Percentiles rank a stretch among this genome's conserved stretches.
Conservation (phyloP, 805 yeast species). For the Zygosaccharomyces lentus region DNA sequence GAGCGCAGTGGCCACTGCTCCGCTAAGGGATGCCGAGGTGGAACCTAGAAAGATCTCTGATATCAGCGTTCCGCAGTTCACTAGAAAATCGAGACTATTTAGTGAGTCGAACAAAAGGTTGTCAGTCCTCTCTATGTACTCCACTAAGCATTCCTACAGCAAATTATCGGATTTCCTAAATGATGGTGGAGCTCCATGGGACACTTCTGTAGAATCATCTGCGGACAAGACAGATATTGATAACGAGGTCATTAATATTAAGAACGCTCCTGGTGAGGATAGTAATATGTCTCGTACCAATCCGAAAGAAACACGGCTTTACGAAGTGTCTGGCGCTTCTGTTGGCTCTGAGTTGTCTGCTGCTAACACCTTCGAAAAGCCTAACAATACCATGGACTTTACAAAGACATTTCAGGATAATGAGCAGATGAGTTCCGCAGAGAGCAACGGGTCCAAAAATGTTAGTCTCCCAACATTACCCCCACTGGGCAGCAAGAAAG, state of each 20-base stretch:
- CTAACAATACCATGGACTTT: slow-evolving; percentile 35
- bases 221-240: slow-evolving; percentile 21
- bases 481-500: slow-evolving; percentile 23
- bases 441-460: slow-evolving; percentile 7
- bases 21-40: slow-evolving; percentile 18
- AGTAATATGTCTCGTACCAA: slow-evolving; percentile 15
- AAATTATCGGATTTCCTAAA: slow-evolving; percentile 48
- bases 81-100: slow-evolving; percentile 61
- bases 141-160: slow-evolving; percentile 60
- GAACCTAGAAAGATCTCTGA: slow-evolving; percentile 55
- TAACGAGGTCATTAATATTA: slow-evolving; percentile 24
- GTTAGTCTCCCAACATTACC: slow-evolving; percentile 31
- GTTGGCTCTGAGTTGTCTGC: slow-evolving; percentile 2
- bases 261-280: slow-evolving; percentile 26
- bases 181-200: slow-evolving; percentile 12
- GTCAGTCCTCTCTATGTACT: slow-evolving; percentile 67
- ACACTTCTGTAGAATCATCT: slow-evolving; percentile 14
- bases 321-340: slow-evolving; percentile 20
- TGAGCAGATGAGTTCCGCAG: neutral
- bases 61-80: slow-evolving; percentile 64
- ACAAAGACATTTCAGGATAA: slow-evolving; percentile 37
- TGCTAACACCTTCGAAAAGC: slow-evolving; percentile 8
- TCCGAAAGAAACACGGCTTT: slow-evolving; percentile 26
- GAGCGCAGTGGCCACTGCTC: slow-evolving; percentile 25
- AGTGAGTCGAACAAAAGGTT: slow-evolving; percentile 61